Percentiles rank a stretch among this genome's conserved stretches.
Conservation (phyloP, 2,329 filamentous ascomycete species). For the Bipolaris zeicola region DNA sequence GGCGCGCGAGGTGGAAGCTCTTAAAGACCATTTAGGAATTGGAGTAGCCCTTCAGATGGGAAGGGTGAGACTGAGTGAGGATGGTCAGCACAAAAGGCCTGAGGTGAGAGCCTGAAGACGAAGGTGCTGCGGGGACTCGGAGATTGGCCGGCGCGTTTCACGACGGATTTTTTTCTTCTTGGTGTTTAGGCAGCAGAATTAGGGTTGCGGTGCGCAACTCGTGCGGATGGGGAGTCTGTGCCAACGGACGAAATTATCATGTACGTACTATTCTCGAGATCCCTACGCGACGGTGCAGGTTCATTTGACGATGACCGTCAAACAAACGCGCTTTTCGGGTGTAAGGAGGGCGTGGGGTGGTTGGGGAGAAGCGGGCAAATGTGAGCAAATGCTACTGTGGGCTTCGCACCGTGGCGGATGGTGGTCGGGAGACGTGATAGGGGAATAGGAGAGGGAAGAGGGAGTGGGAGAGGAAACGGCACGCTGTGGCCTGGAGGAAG, state of each 20-base stretch:
- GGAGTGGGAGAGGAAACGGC: conserved; percentile 23
- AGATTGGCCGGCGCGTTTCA: conserved; percentile 10
- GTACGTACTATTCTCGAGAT: conserved; percentile 66
- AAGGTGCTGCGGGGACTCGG: conserved; percentile 23
- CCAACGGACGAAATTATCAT: not conserved
- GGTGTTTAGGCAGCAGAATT: conserved; percentile 27
- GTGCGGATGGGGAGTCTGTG: conserved; percentile 9
- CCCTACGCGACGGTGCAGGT: conserved; percentile 77
- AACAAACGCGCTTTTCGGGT: conserved; percentile 75
- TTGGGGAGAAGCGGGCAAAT: conserved; percentile 21
- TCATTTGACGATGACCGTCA: conserved; percentile 98
- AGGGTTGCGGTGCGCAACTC: conserved; percentile 18
- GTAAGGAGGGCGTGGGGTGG: conserved; percentile 24
- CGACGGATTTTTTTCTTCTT: conserved; percentile 12
- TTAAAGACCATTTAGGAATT: conserved; percentile 86
- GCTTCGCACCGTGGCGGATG: conserved; percentile 13
- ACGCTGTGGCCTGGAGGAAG: conserved; percentile 35
- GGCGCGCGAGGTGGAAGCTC: conserved; percentile 86
- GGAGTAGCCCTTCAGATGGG: conserved; percentile 64
- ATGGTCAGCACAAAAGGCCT: conserved; percentile 22
- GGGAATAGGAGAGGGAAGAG: conserved; percentile 7
- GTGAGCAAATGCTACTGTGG: conserved; percentile 17
- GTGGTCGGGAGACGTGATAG: conserved; percentile 14
- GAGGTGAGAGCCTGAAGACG: conserved; percentile 19
- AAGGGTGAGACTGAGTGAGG: conserved; percentile 55